phyloP scores from a whole-genome alignment of 2,329 filamentous ascomycete species.

The Fonsecaea pugnacius region DNA sequence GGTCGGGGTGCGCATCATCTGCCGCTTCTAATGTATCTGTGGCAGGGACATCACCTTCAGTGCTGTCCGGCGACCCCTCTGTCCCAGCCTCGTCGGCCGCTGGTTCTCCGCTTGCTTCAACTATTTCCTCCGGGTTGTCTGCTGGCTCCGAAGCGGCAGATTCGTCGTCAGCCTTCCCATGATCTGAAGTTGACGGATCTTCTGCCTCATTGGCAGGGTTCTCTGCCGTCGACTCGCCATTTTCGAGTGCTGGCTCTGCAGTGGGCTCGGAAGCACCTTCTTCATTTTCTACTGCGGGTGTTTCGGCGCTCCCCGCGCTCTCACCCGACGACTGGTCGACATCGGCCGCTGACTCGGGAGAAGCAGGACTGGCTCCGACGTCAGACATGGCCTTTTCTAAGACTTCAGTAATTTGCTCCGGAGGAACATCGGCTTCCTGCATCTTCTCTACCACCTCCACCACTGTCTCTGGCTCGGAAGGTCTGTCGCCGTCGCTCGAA shows the following conservation, averaged over 20 bases:
- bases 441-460: conserved; percentile 33
- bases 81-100: conserved; percentile 12
- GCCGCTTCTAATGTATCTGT: conserved; percentile 19
- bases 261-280: conserved; percentile 3
- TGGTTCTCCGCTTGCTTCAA: not conserved
- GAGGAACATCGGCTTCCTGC: conserved; percentile 30
- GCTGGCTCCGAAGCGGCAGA: conserved; percentile 23
- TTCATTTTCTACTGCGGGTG: not conserved
- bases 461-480: conserved; percentile 27
- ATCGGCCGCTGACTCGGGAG: conserved; percentile 31
- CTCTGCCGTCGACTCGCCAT: conserved; percentile 11
- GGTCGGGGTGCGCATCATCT: conserved; percentile 14
- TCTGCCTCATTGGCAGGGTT: conserved; percentile 21
- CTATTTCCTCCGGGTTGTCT: conserved; percentile 18
- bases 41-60: conserved; percentile 7
- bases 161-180: conserved; percentile 16
- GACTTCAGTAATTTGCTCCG: conserved; percentile 27
- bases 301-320: conserved; percentile 7
- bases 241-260: conserved; percentile 3
- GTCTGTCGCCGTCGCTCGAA: conserved; percentile 20
- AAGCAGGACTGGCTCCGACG: conserved; percentile 34
- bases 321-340: not conserved
- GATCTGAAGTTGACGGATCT: conserved; percentile 9
- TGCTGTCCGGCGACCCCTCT: conserved; percentile 7
- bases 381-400: conserved; percentile 37